These are phyloP conservation scores for Hygrocybe punicea DNA, from an alignment of 768 basidiomycete species.

Conservation along the genomic window DNA sequence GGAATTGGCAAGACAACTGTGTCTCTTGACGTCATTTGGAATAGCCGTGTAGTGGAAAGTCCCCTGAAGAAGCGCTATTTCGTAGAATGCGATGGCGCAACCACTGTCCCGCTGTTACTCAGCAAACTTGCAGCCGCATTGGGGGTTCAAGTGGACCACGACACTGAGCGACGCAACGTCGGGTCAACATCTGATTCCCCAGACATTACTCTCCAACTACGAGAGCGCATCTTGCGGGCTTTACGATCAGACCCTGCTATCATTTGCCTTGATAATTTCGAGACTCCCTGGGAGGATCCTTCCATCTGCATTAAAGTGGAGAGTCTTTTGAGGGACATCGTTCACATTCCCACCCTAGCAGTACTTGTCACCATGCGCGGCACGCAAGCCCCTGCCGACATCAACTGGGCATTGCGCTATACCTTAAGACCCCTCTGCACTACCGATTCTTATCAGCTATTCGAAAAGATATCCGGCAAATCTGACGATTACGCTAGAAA, in stretches of 20 bases:
- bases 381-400: background rate
- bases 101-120: background rate
- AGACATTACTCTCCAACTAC: background rate
- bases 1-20: no score
- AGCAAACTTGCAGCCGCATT: background rate
- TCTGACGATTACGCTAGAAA: background rate
- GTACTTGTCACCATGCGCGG: background rate
- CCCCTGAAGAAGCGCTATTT: no score
- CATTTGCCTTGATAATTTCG: background rate
- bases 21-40: no score
- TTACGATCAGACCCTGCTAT: background rate
- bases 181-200: background rate
- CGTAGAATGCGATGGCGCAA: background rate
- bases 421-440: background rate
- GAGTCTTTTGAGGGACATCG: background rate
- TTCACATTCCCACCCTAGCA: background rate
- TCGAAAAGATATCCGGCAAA: background rate
- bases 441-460: background rate
- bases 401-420: background rate
- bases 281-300: background rate
- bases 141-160: background rate
- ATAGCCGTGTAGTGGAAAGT: no score
- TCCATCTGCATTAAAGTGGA: background rate
- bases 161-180: background rate
- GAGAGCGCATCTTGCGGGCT: background rate